Evolutionary conservation across 1,284 basidiomycete genomes (phyloP), one percentile per base, ranked within the genome.

Genomic region (Pholiota adiposa): DNA sequence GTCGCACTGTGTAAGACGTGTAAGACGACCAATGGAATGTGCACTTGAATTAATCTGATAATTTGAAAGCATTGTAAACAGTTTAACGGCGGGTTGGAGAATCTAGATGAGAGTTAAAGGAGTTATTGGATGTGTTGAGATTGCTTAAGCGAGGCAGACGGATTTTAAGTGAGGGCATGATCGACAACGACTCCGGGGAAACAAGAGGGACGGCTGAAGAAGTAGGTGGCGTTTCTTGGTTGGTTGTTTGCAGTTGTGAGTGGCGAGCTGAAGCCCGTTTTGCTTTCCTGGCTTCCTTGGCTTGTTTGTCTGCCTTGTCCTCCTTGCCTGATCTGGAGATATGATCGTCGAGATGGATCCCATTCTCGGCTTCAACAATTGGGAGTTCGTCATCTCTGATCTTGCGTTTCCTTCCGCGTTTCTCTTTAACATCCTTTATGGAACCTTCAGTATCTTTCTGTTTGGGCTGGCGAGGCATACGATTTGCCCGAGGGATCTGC

Each of bases 121-220:
- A 46, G 31, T 49, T 61, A 48, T 46, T 62, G 38, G 56, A 52
- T 40, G 58, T 57, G 41, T 63, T 67, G 36, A 65, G 53, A 48
- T 61, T 67, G 54, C 64, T 80, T 52, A 84, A 71, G 19, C 83
- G 78, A 12, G 84, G 84, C 56, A 86, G 75, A 25, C 84, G 80
- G 59, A 86, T 86, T 70, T 86, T 86, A 55, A 86, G 76, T 4
- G 81, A 82, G 9, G 83, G 80, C 0, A 78, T 79, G 29, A 72
- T 62, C 11, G 74, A 73, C 46, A 69, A 62, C 19, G 75, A 67
- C n/a, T n/a, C n/a, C 38, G 74, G 67, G 23, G 73, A 69, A 50
- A 69, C 63, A 27, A 59, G 58, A 14, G 66, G 63, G n/a, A 59
- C 57, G 4, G 67, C 54, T 25, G 69, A 61, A 44, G 67, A 65